phyloP scores from a whole-genome alignment of 2,329 filamentous ascomycete species.

The Helotiales sp. region DNA sequence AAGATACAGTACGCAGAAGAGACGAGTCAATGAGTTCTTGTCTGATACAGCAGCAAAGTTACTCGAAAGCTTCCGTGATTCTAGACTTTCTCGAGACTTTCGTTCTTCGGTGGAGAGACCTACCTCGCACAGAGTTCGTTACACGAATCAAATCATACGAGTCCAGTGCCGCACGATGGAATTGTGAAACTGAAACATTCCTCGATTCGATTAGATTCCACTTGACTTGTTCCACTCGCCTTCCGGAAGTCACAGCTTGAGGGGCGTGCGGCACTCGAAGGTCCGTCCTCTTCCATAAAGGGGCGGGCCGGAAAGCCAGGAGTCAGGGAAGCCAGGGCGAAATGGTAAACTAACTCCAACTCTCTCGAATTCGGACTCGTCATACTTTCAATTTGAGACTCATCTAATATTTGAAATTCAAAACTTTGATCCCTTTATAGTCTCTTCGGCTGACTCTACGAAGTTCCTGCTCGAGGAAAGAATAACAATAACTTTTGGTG shows the following conservation, averaged over 20 bases:
- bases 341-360: neutral
- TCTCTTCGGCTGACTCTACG: neutral
- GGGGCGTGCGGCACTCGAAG: neutral
- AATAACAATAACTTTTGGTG: too few relatives aligned
- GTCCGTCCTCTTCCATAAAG: neutral
- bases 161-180: neutral
- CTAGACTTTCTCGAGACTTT: neutral
- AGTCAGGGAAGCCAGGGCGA: neutral
- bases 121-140: neutral
- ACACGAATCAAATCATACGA: conserved; percentile 7
- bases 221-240: neutral
- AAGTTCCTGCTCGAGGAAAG: too few relatives aligned
- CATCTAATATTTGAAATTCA: too few relatives aligned
- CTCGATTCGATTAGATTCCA: conserved; percentile 8
- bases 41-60: neutral
- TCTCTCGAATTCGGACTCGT: too few relatives aligned
- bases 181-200: conserved; percentile 5
- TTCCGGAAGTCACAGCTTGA: conserved; percentile 2
- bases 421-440: neutral
- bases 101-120: neutral
- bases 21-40: neutral
- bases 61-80: neutral
- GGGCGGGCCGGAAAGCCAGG: neutral
- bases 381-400: too few relatives aligned
- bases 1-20: neutral